A percentile compares a stretch with the other conserved stretches of the same genome.
phyloP scores from a whole-genome alignment of 148 eudicot genomes.

The Rhododendron williamsianum region DNA sequence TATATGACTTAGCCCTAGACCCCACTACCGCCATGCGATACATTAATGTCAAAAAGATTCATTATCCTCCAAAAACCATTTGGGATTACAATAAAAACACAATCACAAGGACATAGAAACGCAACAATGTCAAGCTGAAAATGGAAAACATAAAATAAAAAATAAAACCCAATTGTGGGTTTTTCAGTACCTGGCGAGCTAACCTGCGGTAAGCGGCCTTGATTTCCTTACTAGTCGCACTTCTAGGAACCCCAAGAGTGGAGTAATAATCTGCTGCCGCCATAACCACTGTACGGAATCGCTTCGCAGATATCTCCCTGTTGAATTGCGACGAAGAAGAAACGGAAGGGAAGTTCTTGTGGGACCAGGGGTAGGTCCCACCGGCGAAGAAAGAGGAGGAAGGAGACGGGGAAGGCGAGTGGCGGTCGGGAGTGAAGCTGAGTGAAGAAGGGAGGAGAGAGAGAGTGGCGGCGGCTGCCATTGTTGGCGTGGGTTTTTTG shows the following conservation, averaged over 20 bases:
- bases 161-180: not conserved
- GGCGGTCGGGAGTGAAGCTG: conserved; percentile 20
- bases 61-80: not conserved
- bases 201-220: conserved; percentile 85
- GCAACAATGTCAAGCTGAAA: not conserved
- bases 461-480: conserved; percentile 31
- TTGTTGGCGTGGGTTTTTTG: not conserved
- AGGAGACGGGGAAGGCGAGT: conserved; percentile 18
- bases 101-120: not conserved
- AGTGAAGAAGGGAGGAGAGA: conserved; percentile 27
- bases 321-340: conserved; percentile 17
- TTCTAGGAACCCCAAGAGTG: conserved; percentile 72
- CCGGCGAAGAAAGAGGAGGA: conserved; percentile 28
- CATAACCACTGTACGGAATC: conserved; percentile 35
- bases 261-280: conserved; percentile 80
- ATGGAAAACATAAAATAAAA: not conserved
- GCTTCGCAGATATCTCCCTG: conserved; percentile 28
- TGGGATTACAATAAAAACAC: not conserved
- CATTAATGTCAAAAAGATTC: not conserved
- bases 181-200: conserved; percentile 75
- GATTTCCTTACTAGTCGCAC: conserved; percentile 68
- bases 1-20: too few relatives aligned
- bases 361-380: conserved; percentile 19
- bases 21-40: not conserved
- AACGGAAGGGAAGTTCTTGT: conserved; percentile 16